Conservation (phyloP, 2,329 filamentous ascomycete genomes). For the Ophiocordyceps camponoti-rufipedis region DNA sequence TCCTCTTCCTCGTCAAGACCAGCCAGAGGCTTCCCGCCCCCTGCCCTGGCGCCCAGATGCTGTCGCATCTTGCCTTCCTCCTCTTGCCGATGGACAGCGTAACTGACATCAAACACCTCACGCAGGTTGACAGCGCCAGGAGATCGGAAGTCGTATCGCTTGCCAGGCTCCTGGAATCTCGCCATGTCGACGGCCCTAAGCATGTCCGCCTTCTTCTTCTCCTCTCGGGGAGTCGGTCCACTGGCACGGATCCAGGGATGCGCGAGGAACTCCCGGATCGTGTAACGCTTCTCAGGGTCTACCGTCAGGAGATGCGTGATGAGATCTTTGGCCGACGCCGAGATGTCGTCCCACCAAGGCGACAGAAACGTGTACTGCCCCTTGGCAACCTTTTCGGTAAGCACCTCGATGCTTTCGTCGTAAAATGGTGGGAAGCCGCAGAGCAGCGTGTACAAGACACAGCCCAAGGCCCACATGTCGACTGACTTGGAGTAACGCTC, state of each 20-base stretch:
- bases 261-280: constrained; percentile 79
- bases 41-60: constrained; percentile 57
- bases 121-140: constrained; percentile 88
- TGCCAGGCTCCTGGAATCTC: constrained; percentile 37
- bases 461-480: constrained; percentile 98
- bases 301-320: constrained; percentile 88
- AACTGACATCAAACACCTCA: constrained; percentile 96
- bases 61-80: constrained; percentile 88
- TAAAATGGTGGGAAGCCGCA: constrained; percentile 98
- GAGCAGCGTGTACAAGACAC: constrained; percentile 88
- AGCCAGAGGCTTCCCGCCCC: constrained; percentile 35
- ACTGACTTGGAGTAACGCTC: constrained; percentile 97
- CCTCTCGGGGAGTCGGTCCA: constrained; percentile 35
- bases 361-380: constrained; percentile 96
- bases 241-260: constrained; percentile 81
- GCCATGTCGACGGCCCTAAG: constrained; percentile 38
- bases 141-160: constrained; percentile 80
- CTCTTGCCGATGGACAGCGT: constrained; percentile 90
- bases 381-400: constrained; percentile 93
- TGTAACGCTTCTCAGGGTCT: constrained; percentile 86
- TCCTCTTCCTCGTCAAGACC: constrained; percentile 53
- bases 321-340: constrained; percentile 81
- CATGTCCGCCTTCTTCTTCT: constrained; percentile 32
- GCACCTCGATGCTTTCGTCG: constrained; percentile 89
- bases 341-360: constrained; percentile 99